Percentiles rank a stretch among this genome's conserved stretches.
Evolutionary conservation across 140 eudicot genomes (phyloP).

Genomic region (Cichorium intybus): DNA sequence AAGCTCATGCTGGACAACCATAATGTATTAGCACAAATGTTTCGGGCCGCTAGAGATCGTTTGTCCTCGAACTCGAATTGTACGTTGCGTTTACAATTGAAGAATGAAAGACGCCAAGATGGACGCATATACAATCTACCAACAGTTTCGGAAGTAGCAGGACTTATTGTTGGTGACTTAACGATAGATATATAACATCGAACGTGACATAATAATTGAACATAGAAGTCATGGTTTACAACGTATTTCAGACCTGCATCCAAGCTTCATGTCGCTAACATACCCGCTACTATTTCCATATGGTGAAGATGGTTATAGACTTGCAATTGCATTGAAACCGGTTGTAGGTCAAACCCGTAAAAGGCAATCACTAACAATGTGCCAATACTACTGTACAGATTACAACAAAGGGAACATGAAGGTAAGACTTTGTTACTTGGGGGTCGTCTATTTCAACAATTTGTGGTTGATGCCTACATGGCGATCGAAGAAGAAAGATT

Average conservation of each 20-base stretch:
- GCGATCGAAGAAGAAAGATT: background rate
- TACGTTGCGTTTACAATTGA: background rate
- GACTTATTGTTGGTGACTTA: background rate
- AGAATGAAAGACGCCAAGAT: background rate
- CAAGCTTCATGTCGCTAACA: background rate
- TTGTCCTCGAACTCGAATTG: background rate
- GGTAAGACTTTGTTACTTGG: background rate
- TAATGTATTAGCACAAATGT: background rate
- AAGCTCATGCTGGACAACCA: background rate
- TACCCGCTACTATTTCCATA: background rate
- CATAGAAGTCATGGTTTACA: background rate
- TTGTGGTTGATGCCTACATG: background rate
- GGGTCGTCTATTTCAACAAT: background rate
- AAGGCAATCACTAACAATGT: background rate
- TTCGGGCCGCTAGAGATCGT: background rate
- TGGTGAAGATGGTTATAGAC: background rate
- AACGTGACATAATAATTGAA: background rate
- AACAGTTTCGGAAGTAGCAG: background rate
- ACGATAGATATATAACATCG: background rate
- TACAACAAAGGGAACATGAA: background rate
- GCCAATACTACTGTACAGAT: background rate
- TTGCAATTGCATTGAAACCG: background rate
- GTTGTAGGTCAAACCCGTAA: background rate
- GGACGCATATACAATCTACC: background rate
- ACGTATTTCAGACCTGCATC: background rate